Evolutionary conservation across 352 stramenopile genomes (phyloP).

Genomic region (Phytophthora sp.): DNA sequence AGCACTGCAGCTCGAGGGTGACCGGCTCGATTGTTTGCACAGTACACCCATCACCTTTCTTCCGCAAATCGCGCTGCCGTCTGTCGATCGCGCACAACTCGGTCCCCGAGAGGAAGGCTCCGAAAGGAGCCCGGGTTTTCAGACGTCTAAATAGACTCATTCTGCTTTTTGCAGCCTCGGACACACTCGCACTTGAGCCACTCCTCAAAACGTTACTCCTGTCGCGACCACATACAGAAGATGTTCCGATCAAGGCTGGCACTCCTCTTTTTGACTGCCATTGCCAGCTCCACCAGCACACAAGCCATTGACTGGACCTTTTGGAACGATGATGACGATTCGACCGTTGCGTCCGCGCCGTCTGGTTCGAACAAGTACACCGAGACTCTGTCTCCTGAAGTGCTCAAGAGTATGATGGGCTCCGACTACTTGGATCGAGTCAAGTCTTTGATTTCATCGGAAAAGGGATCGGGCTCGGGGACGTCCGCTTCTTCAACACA

Average conservation of each 20-base stretch:
- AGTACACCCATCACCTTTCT: constrained; percentile 24
- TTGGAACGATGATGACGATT: constrained; percentile 38
- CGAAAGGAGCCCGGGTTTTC: constrained; percentile 4
- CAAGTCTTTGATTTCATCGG: constrained; percentile 27
- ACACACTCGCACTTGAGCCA: constrained; percentile 16
- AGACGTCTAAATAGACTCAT: constrained; percentile 22
- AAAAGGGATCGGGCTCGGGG: background rate
- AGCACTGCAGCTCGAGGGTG: constrained; percentile 1
- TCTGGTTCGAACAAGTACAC: background rate
- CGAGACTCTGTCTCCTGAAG: constrained; percentile 32
- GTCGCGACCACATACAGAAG: background rate
- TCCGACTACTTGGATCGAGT: constrained; percentile 39
- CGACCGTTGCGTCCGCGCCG: background rate
- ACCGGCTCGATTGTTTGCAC: constrained; percentile 36
- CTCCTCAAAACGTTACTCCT: background rate
- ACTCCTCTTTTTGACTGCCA: constrained; percentile 12
- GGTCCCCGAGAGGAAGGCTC: constrained; percentile 14
- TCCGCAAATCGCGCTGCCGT: constrained; percentile 28
- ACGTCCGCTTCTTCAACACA: background rate
- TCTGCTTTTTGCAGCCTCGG: constrained; percentile 35
- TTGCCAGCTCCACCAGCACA: constrained; percentile 27
- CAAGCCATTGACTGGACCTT: constrained; percentile 42
- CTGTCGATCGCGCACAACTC: constrained; percentile 12
- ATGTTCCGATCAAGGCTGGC: constrained; percentile 2
- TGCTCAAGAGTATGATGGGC: constrained; percentile 30